phyloP scores from a whole-genome alignment of 2,329 filamentous ascomycete species.

The Graphilbum fragrans region DNA sequence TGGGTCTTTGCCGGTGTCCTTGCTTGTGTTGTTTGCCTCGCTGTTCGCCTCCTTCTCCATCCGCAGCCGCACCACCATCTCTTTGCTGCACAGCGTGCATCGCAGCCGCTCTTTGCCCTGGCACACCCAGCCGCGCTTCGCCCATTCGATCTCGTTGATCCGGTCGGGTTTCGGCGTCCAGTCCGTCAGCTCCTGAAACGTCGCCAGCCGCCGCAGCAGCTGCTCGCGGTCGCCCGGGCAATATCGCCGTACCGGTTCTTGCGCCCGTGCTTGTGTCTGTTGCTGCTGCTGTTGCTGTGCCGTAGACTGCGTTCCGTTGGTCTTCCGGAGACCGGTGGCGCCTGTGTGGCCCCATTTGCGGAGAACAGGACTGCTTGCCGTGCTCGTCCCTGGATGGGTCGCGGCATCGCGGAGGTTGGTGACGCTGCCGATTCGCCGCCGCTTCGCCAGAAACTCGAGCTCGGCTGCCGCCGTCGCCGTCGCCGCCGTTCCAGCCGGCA shows the following conservation, averaged over 20 bases:
- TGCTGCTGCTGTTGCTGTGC: neutral
- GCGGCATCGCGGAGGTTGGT: constrained; percentile 2
- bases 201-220: constrained; percentile 69
- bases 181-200: constrained; percentile 80
- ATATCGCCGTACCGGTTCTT: constrained; percentile 50
- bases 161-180: constrained; percentile 88
- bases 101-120: constrained; percentile 71
- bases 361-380: constrained; percentile 26
- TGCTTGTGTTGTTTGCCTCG: neutral
- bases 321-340: constrained; percentile 13
- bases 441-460: constrained; percentile 36
- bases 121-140: constrained; percentile 84
- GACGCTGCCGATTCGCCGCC: constrained; percentile 28
- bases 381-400: constrained; percentile 11
- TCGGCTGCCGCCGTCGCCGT: constrained; percentile 24
- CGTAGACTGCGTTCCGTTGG: neutral
- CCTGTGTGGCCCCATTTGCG: constrained; percentile 25
- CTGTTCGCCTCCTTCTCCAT: constrained; percentile 41
- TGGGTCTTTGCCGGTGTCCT: neutral
- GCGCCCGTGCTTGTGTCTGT: neutral
- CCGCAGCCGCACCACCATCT: constrained; percentile 70
- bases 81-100: constrained; percentile 74
- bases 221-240: constrained; percentile 75
- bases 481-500: neutral
- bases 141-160: constrained; percentile 88